phyloP scores from a whole-genome alignment of 2,329 filamentous ascomycete genomes.

The Dichotomopilus funicola region DNA sequence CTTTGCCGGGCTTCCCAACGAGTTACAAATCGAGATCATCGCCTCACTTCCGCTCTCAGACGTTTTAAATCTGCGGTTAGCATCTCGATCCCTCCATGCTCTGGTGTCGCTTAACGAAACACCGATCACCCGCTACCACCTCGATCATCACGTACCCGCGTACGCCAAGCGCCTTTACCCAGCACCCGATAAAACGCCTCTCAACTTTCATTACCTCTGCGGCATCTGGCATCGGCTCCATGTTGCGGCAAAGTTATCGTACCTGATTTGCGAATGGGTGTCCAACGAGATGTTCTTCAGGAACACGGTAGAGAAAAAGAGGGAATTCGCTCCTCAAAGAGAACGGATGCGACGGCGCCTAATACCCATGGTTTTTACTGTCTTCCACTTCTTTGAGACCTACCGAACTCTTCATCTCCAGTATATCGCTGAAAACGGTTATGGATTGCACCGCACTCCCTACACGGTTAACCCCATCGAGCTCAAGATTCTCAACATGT shows the following conservation, averaged over 20 bases:
- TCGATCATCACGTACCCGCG: conserved; percentile 52
- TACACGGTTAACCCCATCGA: conserved; percentile 60
- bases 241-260: conserved; percentile 56
- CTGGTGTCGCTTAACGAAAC: conserved; percentile 55
- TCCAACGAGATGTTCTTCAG: conserved; percentile 59
- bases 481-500: conserved; percentile 54
- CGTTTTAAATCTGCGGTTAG: conserved; percentile 51
- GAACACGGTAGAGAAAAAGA: conserved; percentile 47
- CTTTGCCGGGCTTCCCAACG: conserved; percentile 53
- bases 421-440: conserved; percentile 45
- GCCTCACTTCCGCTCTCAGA: conserved; percentile 54
- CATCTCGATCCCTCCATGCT: conserved; percentile 53
- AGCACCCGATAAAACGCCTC: conserved; percentile 37
- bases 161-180: conserved; percentile 57
- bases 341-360: conserved; percentile 59
- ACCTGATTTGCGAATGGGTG: conserved; percentile 57
- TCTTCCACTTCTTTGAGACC: conserved; percentile 63
- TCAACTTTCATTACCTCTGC: conserved; percentile 56
- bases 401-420: conserved; percentile 54
- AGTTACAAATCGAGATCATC: conserved; percentile 58
- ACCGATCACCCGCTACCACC: conserved; percentile 55
- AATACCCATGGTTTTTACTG: conserved; percentile 57
- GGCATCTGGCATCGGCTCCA: conserved; percentile 60
- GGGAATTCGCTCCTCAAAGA: conserved; percentile 53
- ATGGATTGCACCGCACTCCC: conserved; percentile 45